Conservation (phyloP, 768 basidiomycete genomes). For the Mycena amicta region DNA sequence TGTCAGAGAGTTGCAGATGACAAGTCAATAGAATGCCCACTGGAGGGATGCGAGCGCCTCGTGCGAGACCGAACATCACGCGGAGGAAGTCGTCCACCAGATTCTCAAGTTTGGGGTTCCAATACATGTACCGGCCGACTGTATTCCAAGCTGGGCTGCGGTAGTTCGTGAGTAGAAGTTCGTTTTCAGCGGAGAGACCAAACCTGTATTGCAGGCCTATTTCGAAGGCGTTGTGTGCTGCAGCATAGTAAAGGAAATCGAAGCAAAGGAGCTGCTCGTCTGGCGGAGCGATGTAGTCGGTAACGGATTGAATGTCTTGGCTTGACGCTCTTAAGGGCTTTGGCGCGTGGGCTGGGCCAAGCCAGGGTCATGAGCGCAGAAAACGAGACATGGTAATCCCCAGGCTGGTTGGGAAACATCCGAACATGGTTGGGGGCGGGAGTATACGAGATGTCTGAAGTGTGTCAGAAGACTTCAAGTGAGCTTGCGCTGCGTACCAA, state of each 20-base stretch:
- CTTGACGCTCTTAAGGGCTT: not conserved
- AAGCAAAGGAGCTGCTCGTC: conserved; percentile 14
- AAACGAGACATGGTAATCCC: not conserved
- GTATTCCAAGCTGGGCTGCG: conserved; percentile 32
- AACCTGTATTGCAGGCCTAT: not conserved
- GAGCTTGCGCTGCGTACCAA: not conserved
- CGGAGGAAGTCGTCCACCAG: conserved; percentile 25
- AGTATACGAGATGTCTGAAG: conserved; percentile 1
- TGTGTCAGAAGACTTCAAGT: not conserved
- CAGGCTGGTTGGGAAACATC: not conserved
- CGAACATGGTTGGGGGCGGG: not conserved
- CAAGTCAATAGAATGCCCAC: not conserved
- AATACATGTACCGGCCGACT: conserved; percentile 31
- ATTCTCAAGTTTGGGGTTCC: conserved; percentile 24
- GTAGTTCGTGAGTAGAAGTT: not conserved
- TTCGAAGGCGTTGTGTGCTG: conserved; percentile 10
- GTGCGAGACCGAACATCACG: conserved; percentile 14
- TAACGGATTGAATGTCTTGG: not conserved
- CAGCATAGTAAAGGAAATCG: conserved; percentile 10
- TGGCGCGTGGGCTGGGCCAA: not conserved
- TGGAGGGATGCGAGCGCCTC: conserved; percentile 8
- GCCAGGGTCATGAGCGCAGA: not conserved
- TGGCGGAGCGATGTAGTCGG: not conserved
- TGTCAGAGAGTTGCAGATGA: not conserved
- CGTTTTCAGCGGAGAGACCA: not conserved